Evolutionary conservation across 768 basidiomycete genomes (phyloP).

Genomic region (Mycena floridula): DNA sequence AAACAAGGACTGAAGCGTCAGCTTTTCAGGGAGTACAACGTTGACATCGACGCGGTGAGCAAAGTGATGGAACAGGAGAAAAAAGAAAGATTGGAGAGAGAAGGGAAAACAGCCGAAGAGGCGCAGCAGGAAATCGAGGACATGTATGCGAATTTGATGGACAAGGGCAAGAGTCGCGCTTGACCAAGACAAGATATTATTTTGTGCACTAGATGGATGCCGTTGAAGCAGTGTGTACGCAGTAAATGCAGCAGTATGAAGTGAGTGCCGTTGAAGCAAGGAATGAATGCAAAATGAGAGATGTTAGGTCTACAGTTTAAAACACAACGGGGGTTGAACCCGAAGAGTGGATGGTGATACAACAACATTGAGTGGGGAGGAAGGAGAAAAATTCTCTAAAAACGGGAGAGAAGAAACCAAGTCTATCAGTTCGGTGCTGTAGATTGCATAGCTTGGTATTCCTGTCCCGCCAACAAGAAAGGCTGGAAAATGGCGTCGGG

Average conservation of each 20-base stretch:
- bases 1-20: conserved; percentile 10
- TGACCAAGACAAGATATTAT: no score
- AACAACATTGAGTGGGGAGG: conserved; percentile 11
- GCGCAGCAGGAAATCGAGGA: no score
- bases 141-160: no score
- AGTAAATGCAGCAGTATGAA: conserved; percentile 2
- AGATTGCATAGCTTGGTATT: conserved; percentile 37
- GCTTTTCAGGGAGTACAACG: conserved; percentile 11
- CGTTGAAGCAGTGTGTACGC: neutral
- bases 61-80: no score
- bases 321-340: conserved; percentile 84
- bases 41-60: conserved; percentile 10
- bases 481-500: conserved; percentile 80
- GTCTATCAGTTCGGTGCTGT: conserved; percentile 12
- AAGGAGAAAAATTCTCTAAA: conserved; percentile 5
- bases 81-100: no score
- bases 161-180: no score
- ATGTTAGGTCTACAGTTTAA: conserved; percentile 20
- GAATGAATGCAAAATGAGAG: conserved; percentile 10
- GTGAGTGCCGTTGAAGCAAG: conserved; percentile 4
- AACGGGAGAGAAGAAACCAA: conserved; percentile 8
- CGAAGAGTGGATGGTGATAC: conserved; percentile 35
- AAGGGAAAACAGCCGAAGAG: no score
- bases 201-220: neutral
- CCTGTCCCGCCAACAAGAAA: conserved; percentile 72